phyloP scores from a whole-genome alignment of 805 yeast species.

The Lipomyces yamadae region DNA sequence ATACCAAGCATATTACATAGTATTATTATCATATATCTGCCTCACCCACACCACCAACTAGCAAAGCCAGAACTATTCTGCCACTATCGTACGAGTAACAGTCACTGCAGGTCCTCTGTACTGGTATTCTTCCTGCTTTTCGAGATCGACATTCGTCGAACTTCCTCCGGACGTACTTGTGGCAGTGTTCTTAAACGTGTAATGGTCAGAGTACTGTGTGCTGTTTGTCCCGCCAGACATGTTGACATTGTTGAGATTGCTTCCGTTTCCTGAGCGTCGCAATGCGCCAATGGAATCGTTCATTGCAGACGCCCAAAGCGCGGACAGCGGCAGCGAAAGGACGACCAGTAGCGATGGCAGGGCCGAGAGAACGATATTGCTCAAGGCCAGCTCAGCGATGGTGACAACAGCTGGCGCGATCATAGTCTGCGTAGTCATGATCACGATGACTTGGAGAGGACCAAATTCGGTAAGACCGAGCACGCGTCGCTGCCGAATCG shows the following conservation, averaged over 20 bases:
- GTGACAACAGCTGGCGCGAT: conserved; percentile 74
- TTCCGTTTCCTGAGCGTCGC: conserved; percentile 20
- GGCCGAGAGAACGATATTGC: conserved; percentile 49
- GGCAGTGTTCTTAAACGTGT: conserved; percentile 14
- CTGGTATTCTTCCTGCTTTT: conserved; percentile 20
- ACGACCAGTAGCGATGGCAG: conserved; percentile 67
- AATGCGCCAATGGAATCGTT: conserved; percentile 45
- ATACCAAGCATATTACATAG: neutral
- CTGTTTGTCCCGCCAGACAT: neutral
- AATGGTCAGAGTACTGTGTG: neutral
- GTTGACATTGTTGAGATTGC: conserved; percentile 9
- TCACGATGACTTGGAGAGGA: conserved; percentile 75
- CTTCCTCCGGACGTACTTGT: conserved; percentile 14
- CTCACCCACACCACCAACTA: neutral
- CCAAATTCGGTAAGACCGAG: conserved; percentile 84
- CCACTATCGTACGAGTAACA: conserved; percentile 32
- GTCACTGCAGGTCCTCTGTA: conserved; percentile 14
- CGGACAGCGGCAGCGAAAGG: conserved; percentile 76
- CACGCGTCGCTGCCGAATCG: conserved; percentile 71
- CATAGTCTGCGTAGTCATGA: conserved; percentile 83
- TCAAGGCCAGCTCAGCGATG: conserved; percentile 54
- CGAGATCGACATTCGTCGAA: conserved; percentile 23
- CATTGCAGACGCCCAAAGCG: conserved; percentile 85
- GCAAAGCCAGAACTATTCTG: conserved; percentile 12
- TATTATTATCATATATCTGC: neutral